Percentiles rank a stretch among this genome's conserved stretches.
Conservation (phyloP, 108 stramenopile species). For the Cyclotella sp. region DNA sequence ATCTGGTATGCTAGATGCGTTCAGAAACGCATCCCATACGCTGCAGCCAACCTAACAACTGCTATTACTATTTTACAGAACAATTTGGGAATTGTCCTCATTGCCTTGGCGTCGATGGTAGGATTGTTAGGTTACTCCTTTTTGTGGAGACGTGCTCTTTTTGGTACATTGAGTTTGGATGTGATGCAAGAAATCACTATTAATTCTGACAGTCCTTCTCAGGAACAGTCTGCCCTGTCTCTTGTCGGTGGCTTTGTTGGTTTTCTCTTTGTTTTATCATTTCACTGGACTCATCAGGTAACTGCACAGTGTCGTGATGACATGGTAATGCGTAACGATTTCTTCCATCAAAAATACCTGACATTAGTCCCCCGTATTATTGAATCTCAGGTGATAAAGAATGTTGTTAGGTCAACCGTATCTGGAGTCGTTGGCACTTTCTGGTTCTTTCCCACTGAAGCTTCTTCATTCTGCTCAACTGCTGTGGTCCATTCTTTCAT, state of each 20-base stretch:
- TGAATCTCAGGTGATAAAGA: conserved; percentile 50
- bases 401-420: conserved; percentile 53
- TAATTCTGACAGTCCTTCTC: neutral
- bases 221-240: neutral
- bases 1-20: conserved; percentile 44
- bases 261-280: conserved; percentile 65
- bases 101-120: conserved; percentile 48
- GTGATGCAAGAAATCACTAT: conserved; percentile 33
- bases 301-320: too few relatives aligned
- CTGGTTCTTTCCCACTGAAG: conserved; percentile 57
- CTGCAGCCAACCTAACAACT: conserved; percentile 68
- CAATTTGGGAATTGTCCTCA: conserved; percentile 62
- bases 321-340: too few relatives aligned
- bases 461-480: conserved; percentile 33
- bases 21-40: conserved; percentile 77
- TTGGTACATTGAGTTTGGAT: conserved; percentile 35
- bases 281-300: conserved; percentile 77
- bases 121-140: conserved; percentile 40
- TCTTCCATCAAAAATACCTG: too few relatives aligned
- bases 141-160: conserved; percentile 48
- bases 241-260: conserved; percentile 34
- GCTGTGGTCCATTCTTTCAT: conserved; percentile 37
- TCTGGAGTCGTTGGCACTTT: conserved; percentile 63
- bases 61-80: conserved; percentile 59
- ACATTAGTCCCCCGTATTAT: too few relatives aligned